Evolutionary conservation across 352 stramenopile species (phyloP), one percentile per base, ranked within the genome.

Genomic region (Globisporangium recalcitrans): DNA sequence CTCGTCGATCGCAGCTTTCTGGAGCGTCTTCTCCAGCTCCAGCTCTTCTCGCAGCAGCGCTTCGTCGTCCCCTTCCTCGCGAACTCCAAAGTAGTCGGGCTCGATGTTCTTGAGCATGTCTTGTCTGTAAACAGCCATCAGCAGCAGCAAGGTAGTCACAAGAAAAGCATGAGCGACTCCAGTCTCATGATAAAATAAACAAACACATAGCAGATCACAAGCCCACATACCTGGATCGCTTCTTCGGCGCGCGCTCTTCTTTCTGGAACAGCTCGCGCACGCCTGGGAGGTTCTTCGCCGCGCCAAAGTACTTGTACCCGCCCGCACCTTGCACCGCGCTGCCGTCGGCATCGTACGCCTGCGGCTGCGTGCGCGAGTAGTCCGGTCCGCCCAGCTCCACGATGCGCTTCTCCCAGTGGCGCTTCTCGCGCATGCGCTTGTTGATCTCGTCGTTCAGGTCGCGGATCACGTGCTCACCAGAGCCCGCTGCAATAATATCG

Each of bases 371-470:
- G n/a, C 80, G 80, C 13, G 62, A 73, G 67, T 97, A 98, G 80
- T 98, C 87, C 0, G 82, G 65, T 9, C 95, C 95, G 26, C 96
- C 94, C 16, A 99, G 76, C 80, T 89, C 77, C 71, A 87, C 88
- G 56, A 97, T 96, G 40, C 84, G 75, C 47, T 76, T 74, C 62
- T 97, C 85, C 89, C 89, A 97, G 63, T 91, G 80, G 53, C 72
- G 63, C 60, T 96, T 98, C 76, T 99, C 95, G 40, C 92, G 73
- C 44, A 99, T 88, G 70, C 97, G 90, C 68, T 98, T 98, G 79
- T 99, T 99, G 75, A 99, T 99, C 69, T 97, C 78, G 78, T 99
- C 97, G 74, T 99, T 99, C 49, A 99, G 73, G 74, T 99, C 97
- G 24, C 97, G 88, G 64, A 99, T 96, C 46, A 93, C 85, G 71